Percentiles rank a stretch among this genome's conserved stretches.
phyloP scores from a whole-genome alignment of 2,329 filamentous ascomycete genomes.

The Phaeosphaeria sp. region DNA sequence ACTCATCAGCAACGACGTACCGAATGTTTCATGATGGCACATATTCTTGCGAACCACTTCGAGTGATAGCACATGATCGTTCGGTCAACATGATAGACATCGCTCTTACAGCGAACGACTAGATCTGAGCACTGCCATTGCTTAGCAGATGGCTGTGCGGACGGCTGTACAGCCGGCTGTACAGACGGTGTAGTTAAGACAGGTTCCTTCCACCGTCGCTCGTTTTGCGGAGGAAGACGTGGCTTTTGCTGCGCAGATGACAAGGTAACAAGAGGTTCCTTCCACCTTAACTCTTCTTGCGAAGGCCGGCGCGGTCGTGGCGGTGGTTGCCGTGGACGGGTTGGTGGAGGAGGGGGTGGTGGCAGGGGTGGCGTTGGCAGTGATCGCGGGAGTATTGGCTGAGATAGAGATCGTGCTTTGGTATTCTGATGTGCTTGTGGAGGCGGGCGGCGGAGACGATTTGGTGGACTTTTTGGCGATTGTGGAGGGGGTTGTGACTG shows the following conservation, averaged over 20 bases:
- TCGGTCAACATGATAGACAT: constrained; percentile 40
- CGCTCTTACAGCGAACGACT: constrained; percentile 32
- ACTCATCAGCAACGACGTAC: constrained; percentile 10
- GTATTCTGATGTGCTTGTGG: not conserved
- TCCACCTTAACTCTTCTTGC: constrained; percentile 1
- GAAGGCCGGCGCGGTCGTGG: constrained; percentile 3
- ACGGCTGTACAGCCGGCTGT: constrained; percentile 1
- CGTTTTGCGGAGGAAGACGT: not conserved
- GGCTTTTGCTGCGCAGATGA: constrained; percentile 1
- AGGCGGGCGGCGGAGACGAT: not conserved
- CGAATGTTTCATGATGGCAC: constrained; percentile 30
- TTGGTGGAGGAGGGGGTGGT: constrained; percentile 7
- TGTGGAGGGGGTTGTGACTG: not conserved
- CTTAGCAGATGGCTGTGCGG: too few relatives aligned
- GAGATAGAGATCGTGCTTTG: not conserved
- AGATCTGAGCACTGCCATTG: constrained; percentile 35
- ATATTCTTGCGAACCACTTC: constrained; percentile 38
- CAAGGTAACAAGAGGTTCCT: not conserved
- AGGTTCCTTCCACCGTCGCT: not conserved
- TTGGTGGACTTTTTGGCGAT: not conserved
- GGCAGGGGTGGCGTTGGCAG: not conserved
- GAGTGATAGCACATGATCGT: constrained; percentile 40
- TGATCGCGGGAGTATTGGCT: not conserved
- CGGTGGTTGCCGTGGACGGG: constrained; percentile 2
- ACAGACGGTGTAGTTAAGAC: not conserved